Percentiles rank a stretch among this genome's conserved stretches.
Evolutionary conservation across 257 asterid species (phyloP).

Genomic region (Solanum megistacrolobum): DNA sequence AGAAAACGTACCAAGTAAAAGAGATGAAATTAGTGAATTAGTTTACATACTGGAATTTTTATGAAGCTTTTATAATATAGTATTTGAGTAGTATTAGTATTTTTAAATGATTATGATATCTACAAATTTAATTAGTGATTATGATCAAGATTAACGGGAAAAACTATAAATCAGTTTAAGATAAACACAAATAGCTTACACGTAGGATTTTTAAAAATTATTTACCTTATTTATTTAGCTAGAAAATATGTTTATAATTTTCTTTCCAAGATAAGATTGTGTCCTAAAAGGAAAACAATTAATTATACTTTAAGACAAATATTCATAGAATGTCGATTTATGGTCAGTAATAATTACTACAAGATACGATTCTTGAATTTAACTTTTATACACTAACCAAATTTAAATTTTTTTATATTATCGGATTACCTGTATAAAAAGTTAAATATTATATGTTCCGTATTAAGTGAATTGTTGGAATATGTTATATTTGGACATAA

Average conservation of each 20-base stretch:
- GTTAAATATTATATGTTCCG: neutral
- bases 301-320: neutral
- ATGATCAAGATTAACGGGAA: neutral
- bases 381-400: neutral
- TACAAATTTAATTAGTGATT: neutral
- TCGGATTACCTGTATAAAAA: fast-evolving
- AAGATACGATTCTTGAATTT: neutral
- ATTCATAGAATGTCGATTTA: neutral
- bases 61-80: neutral
- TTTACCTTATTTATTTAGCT: neutral
- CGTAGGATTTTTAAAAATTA: neutral
- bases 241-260: neutral
- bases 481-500: no score
- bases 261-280: neutral
- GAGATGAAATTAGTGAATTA: neutral
- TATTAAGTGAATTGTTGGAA: no score
- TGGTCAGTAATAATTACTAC: neutral
- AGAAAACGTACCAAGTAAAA: neutral
- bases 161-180: neutral
- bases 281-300: neutral
- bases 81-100: neutral
- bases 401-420: neutral
- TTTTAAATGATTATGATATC: neutral
- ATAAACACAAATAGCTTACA: neutral
- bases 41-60: neutral